A percentile compares a stretch with the other conserved stretches of the same genome.
Conservation (phyloP, 2,329 filamentous ascomycete species). For the Cercospora sp. region DNA sequence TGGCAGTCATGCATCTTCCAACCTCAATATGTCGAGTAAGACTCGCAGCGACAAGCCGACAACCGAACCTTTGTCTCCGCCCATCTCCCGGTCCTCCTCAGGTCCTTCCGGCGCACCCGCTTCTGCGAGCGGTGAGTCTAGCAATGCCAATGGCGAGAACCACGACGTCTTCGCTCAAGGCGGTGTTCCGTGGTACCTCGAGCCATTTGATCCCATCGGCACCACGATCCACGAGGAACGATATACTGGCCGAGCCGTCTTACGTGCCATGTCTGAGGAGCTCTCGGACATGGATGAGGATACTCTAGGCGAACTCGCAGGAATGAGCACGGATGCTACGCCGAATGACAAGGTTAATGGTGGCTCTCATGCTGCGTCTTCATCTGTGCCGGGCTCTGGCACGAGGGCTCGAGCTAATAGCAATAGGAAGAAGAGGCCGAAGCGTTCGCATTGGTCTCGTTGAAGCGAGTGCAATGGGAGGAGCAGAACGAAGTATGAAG, state of each 20-base stretch:
- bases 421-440: conserved; percentile 18
- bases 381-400: neutral
- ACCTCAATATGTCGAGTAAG: conserved; percentile 18
- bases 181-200: conserved; percentile 85
- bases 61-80: conserved; percentile 40
- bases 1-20: conserved; percentile 30
- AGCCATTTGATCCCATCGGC: conserved; percentile 74
- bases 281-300: conserved; percentile 91
- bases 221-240: conserved; percentile 77
- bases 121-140: conserved; percentile 24
- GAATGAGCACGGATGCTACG: conserved; percentile 24
- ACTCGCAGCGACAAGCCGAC: conserved; percentile 31
- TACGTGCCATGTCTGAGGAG: conserved; percentile 70
- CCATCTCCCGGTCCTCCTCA: conserved; percentile 34
- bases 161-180: conserved; percentile 58
- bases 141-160: conserved; percentile 40
- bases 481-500: neutral
- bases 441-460: conserved; percentile 21
- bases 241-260: conserved; percentile 71
- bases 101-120: conserved; percentile 17
- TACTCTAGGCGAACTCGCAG: conserved; percentile 66
- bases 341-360: conserved; percentile 17
- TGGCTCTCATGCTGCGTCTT: conserved; percentile 5
- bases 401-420: conserved; percentile 5
- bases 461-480: neutral